These are phyloP conservation scores for Pisolithus tinctorius DNA, from an alignment of 768 basidiomycete species.

Conservation along the genomic window DNA sequence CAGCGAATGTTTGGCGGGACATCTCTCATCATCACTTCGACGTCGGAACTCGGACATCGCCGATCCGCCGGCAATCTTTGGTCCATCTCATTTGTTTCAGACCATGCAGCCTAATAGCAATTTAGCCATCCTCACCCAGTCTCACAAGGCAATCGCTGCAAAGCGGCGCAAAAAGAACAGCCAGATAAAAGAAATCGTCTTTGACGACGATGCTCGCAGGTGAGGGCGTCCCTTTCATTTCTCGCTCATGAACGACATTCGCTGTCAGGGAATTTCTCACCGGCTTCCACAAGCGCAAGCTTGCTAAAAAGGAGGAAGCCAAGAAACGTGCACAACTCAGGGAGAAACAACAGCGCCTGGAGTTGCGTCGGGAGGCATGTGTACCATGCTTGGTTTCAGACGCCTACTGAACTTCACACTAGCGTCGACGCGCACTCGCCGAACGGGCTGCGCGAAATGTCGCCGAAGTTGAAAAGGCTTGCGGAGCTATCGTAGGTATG, in stretches of 20 bases:
- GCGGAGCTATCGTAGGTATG: constrained; percentile 45
- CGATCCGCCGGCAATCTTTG: constrained; percentile 9
- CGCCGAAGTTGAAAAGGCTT: constrained; percentile 68
- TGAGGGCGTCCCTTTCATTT: constrained; percentile 26
- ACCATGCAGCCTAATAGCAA: constrained; percentile 35
- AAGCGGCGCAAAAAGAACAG: constrained; percentile 60
- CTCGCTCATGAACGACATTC: constrained; percentile 1
- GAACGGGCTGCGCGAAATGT: constrained; percentile 78
- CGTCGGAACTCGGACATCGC: constrained; percentile 1
- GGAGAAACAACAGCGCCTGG: constrained; percentile 69
- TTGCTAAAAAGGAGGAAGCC: constrained; percentile 74
- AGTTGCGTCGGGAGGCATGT: constrained; percentile 72
- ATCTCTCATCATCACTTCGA: neutral
- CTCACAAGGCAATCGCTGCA: constrained; percentile 55
- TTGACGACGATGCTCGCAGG: constrained; percentile 84
- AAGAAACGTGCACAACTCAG: constrained; percentile 67
- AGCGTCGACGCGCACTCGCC: constrained; percentile 76
- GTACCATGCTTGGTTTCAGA: constrained; percentile 9
- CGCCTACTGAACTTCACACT: constrained; percentile 10
- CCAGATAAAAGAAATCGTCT: constrained; percentile 75
- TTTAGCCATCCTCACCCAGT: constrained; percentile 51
- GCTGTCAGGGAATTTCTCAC: constrained; percentile 75
- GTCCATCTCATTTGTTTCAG: constrained; percentile 16
- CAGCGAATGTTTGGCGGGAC: too few relatives aligned
- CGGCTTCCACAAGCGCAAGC: constrained; percentile 89